phyloP scores from a whole-genome alignment of 177 flowering plant species.

The Telopea speciosissima region DNA sequence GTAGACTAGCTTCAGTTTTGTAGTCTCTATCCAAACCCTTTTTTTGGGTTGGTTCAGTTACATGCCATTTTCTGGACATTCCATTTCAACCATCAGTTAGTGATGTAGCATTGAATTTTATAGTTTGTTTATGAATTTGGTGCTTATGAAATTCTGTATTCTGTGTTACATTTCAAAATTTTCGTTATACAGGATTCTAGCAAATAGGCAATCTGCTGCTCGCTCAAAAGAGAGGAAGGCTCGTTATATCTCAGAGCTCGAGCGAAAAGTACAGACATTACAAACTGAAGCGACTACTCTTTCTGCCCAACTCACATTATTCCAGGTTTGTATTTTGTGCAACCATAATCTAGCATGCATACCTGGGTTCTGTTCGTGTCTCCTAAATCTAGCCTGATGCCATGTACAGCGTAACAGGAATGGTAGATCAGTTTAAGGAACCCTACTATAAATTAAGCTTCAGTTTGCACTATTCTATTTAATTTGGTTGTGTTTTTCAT shows the following conservation, averaged over 20 bases:
- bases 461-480: too few species aligned
- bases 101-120: not conserved
- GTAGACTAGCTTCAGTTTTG: not conserved
- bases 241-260: conserved; percentile 76
- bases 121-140: not conserved
- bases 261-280: conserved; percentile 87
- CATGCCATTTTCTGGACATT: not conserved
- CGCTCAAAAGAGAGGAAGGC: conserved; percentile 93
- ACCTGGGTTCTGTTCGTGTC: too few species aligned
- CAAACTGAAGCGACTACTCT: conserved; percentile 96
- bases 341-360: too few species aligned
- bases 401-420: too few species aligned
- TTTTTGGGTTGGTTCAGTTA: too few species aligned
- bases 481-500: too few species aligned
- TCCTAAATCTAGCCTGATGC: not conserved
- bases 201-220: conserved; percentile 94
- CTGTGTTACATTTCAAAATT: too few species aligned
- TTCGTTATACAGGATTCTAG: conserved; percentile 52
- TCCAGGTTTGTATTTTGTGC: conserved; percentile 45
- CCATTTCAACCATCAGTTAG: not conserved
- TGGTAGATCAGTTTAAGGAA: too few species aligned
- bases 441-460: too few species aligned
- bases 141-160: not conserved
- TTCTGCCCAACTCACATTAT: conserved; percentile 81
- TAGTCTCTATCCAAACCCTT: not conserved